Percentiles rank a stretch among this genome's conserved stretches.
phyloP scores from a whole-genome alignment of 1,139 yeast genomes.

The Wickerhamiella infanticola region DNA sequence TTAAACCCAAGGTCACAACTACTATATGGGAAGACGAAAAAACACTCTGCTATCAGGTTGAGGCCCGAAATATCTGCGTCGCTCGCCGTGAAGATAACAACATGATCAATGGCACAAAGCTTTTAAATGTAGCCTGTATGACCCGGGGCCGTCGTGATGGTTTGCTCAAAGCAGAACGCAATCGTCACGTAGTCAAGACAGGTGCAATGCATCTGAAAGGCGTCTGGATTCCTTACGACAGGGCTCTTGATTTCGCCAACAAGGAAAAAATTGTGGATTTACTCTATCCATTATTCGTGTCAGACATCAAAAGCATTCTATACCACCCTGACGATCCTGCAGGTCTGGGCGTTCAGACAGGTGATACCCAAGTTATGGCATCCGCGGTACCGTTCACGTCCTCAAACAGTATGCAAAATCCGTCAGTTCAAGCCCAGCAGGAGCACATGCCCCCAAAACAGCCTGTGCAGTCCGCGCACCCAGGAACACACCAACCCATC shows the following conservation, averaged over 20 bases:
- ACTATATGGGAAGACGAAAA: constrained; percentile 97
- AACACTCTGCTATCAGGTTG: constrained; percentile 88
- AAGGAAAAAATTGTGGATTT: constrained; percentile 75
- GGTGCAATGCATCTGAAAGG: constrained; percentile 97
- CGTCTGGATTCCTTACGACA: constrained; percentile 93
- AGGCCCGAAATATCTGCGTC: constrained; percentile 78
- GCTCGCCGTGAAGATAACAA: constrained; percentile 86
- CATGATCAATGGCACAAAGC: constrained; percentile 89
- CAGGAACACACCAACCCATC: too few species aligned
- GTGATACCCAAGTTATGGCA: neutral
- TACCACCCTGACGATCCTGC: constrained; percentile 23
- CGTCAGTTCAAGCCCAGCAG: neutral
- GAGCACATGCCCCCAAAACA: too few species aligned
- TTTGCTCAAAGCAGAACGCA: constrained; percentile 73
- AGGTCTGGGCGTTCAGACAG: constrained; percentile 1
- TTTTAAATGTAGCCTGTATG: constrained; percentile 85
- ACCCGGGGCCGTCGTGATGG: constrained; percentile 95
- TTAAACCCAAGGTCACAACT: constrained; percentile 79
- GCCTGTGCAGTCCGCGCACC: too few species aligned
- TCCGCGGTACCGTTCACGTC: neutral
- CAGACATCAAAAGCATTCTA: constrained; percentile 62
- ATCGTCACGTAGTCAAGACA: constrained; percentile 82
- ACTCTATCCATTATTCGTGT: constrained; percentile 75
- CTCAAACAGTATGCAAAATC: neutral
- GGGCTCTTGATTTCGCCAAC: constrained; percentile 85